A percentile compares a stretch with the other conserved stretches of the same genome.
Conservation (phyloP, 805 yeast species). For the Candida incommunis region DNA sequence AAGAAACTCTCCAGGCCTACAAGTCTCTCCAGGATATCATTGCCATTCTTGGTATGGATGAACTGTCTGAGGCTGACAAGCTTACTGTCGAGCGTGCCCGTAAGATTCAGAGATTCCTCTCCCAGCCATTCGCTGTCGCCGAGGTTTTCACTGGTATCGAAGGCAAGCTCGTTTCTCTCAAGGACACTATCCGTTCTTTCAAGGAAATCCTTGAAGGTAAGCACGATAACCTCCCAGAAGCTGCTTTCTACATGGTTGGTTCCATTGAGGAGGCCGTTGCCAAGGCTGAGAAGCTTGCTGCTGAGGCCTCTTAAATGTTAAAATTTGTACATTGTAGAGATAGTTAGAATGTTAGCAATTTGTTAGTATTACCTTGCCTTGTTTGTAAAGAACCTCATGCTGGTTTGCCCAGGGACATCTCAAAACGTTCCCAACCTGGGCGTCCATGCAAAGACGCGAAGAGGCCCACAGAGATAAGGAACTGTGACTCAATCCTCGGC, state of each 20-base stretch:
- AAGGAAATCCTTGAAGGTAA: conserved; percentile 96
- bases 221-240: conserved; percentile 97
- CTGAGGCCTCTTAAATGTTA: conserved; percentile 33
- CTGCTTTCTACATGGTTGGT: conserved; percentile 99
- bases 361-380: too few species aligned
- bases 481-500: too few species aligned
- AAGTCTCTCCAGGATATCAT: conserved; percentile 99
- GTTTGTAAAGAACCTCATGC: too few species aligned
- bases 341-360: neutral
- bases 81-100: conserved; percentile 99
- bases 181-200: conserved; percentile 90
- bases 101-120: conserved; percentile 99
- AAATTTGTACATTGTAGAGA: conserved; percentile 2
- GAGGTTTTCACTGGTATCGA: conserved; percentile 99
- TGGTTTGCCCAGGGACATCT: too few species aligned
- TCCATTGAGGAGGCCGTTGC: conserved; percentile 97
- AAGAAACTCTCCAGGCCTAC: conserved; percentile 98
- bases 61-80: conserved; percentile 96
- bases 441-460: too few species aligned
- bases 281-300: conserved; percentile 97
- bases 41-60: conserved; percentile 99
- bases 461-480: too few species aligned
- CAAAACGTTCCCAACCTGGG: too few species aligned
- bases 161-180: conserved; percentile 94
- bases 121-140: conserved; percentile 99